These are phyloP conservation scores for Cystobasidium slooffiae DNA, from an alignment of 1,284 basidiomycete species.

Conservation along the genomic window DNA sequence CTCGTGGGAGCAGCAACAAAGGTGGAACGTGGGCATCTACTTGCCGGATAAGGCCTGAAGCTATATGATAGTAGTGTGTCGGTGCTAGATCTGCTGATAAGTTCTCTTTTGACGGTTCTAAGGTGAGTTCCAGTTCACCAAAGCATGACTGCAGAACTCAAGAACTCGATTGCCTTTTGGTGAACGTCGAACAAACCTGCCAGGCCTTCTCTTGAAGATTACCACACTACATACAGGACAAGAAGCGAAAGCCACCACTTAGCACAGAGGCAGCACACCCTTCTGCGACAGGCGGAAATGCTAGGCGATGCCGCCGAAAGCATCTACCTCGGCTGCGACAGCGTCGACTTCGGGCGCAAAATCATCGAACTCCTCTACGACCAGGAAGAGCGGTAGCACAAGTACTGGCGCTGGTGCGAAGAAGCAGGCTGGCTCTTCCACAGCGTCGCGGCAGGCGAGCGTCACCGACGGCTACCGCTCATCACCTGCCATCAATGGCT, in stretches of 20 bases:
- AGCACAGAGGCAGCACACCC: background rate
- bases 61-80: too few relatives aligned
- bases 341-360: constrained; percentile 25
- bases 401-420: constrained; percentile 8
- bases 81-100: too few relatives aligned
- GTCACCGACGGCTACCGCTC: constrained; percentile 13
- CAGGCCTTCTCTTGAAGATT: background rate
- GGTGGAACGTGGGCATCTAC: too few relatives aligned
- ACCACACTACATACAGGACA: background rate
- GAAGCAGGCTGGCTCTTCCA: constrained; percentile 16
- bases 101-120: too few relatives aligned
- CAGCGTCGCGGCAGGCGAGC: background rate
- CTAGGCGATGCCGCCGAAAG: constrained; percentile 37
- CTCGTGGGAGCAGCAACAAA: too few relatives aligned
- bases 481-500: constrained; percentile 18
- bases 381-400: constrained; percentile 31
- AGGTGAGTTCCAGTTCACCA: too few relatives aligned
- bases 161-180: constrained; percentile 8
- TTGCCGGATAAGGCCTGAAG: too few relatives aligned
- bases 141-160: background rate
- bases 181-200: background rate
- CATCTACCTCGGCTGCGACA: constrained; percentile 27
- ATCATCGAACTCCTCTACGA: constrained; percentile 19
- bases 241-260: too few relatives aligned
- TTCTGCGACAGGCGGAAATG: constrained; percentile 1